A percentile compares a stretch with the other conserved stretches of the same genome.
Evolutionary conservation across 176 grass and related monocot species (phyloP).

Genomic region (Triticum urartu): DNA sequence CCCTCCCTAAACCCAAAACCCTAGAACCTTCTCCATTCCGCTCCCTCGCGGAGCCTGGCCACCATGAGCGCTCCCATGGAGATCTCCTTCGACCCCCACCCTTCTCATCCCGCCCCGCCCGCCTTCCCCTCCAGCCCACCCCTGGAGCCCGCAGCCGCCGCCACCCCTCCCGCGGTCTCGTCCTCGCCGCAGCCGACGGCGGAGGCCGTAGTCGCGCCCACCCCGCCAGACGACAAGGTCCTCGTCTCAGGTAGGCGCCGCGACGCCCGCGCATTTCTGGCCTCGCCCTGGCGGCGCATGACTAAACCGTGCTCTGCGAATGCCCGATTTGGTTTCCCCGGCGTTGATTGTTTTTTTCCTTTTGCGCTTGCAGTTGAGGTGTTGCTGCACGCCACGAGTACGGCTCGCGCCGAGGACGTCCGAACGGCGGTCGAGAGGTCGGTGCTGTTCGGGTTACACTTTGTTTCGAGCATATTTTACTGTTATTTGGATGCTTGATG

Average conservation of each 20-base stretch:
- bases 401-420: constrained; percentile 61
- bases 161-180: constrained; percentile 10
- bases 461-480: neutral
- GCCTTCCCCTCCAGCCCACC: neutral
- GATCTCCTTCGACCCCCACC: constrained; percentile 50
- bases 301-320: neutral
- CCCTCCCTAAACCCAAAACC: constrained; percentile 19
- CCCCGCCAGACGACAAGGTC: constrained; percentile 61
- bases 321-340: constrained; percentile 25
- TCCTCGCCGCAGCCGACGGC: constrained; percentile 34
- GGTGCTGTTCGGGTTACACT: constrained; percentile 3
- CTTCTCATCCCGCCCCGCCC: constrained; percentile 6
- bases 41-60: constrained; percentile 10
- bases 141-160: constrained; percentile 1
- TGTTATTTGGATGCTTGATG: neutral
- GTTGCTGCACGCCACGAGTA: constrained; percentile 65
- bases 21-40: neutral
- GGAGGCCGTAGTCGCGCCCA: neutral
- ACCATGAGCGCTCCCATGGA: constrained; percentile 86
- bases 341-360: neutral
- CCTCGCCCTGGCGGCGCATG: neutral
- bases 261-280: neutral
- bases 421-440: constrained; percentile 77
- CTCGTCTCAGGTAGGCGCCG: constrained; percentile 62
- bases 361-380: constrained; percentile 78